Evolutionary conservation across 1,284 basidiomycete species (phyloP).

Genomic region (Gomphus sp.): DNA sequence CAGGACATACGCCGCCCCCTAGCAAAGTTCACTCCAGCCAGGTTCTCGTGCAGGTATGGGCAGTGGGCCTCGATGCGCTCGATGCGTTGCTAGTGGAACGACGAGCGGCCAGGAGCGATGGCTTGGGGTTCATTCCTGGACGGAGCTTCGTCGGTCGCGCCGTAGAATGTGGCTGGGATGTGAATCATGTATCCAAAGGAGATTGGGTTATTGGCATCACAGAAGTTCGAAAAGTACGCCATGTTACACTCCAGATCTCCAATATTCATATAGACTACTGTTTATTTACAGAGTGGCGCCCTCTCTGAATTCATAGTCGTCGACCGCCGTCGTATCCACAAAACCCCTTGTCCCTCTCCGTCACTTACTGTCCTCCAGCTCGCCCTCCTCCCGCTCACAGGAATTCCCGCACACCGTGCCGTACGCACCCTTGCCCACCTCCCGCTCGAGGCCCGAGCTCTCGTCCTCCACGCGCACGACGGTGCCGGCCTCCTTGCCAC

Average conservation of each 20-base stretch:
- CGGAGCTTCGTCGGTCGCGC: constrained; percentile 76
- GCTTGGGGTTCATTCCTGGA: constrained; percentile 70
- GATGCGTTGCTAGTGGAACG: constrained; percentile 56
- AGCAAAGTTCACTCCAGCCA: constrained; percentile 54
- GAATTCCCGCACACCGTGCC: constrained; percentile 70
- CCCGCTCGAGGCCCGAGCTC: constrained; percentile 31
- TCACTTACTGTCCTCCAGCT: constrained; percentile 63
- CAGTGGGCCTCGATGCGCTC: constrained; percentile 67
- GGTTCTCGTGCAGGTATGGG: constrained; percentile 79
- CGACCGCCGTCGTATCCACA: constrained; percentile 68
- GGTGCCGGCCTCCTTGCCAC: constrained; percentile 68
- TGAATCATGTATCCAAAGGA: constrained; percentile 59
- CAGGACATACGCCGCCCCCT: constrained; percentile 66
- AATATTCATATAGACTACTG: constrained; percentile 1
- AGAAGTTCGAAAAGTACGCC: constrained; percentile 65
- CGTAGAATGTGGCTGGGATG: constrained; percentile 73
- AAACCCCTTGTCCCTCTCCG: constrained; percentile 41
- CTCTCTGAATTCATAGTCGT: constrained; percentile 76
- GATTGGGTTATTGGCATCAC: constrained; percentile 79
- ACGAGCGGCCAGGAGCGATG: constrained; percentile 26
- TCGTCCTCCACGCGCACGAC: constrained; percentile 70
- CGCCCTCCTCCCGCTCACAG: constrained; percentile 67
- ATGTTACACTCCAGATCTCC: background rate
- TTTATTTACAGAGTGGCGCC: constrained; percentile 54
- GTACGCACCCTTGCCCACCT: constrained; percentile 44